Conservation (phyloP, 2,329 filamentous ascomycete species). For the Sphaerulina musiva region DNA sequence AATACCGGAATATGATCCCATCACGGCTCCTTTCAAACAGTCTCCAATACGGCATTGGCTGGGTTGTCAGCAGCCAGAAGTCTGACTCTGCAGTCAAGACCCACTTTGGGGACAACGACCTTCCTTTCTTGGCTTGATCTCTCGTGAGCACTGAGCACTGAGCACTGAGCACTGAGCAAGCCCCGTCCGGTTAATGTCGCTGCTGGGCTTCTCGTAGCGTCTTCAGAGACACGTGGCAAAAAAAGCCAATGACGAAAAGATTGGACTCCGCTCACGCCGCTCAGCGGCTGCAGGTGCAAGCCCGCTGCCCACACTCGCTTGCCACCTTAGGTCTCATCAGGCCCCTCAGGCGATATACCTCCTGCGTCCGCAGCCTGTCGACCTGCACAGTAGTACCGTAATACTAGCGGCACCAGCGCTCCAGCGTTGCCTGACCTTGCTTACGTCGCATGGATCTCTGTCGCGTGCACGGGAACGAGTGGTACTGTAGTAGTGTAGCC, state of each 20-base stretch:
- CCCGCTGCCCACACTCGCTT: not conserved
- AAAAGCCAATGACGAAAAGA: conserved; percentile 4
- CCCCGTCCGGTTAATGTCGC: not conserved
- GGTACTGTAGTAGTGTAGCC: not conserved
- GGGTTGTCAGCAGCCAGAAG: not conserved
- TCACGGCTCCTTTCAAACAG: conserved; percentile 9
- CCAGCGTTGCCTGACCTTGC: not conserved
- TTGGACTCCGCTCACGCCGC: conserved; percentile 1
- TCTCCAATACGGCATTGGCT: conserved; percentile 10
- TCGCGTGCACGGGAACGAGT: not conserved
- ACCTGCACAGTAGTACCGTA: not conserved
- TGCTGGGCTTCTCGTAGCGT: conserved; percentile 8
- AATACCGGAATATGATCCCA: not conserved
- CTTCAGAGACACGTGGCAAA: conserved; percentile 12
- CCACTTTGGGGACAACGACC: conserved; percentile 2
- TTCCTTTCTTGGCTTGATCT: conserved; percentile 8
- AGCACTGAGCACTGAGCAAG: not conserved
- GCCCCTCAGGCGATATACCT: not conserved
- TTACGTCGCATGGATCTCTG: not conserved
- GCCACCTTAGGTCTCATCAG: not conserved
- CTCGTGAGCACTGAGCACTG: not conserved
- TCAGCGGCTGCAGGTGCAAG: not conserved
- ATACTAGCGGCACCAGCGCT: not conserved
- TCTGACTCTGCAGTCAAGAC: conserved; percentile 5
- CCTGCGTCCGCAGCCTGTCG: not conserved